Base-by-base conservation (phyloP, 2,329 filamentous ascomycete genomes). In the Nemania sp. region DNA sequence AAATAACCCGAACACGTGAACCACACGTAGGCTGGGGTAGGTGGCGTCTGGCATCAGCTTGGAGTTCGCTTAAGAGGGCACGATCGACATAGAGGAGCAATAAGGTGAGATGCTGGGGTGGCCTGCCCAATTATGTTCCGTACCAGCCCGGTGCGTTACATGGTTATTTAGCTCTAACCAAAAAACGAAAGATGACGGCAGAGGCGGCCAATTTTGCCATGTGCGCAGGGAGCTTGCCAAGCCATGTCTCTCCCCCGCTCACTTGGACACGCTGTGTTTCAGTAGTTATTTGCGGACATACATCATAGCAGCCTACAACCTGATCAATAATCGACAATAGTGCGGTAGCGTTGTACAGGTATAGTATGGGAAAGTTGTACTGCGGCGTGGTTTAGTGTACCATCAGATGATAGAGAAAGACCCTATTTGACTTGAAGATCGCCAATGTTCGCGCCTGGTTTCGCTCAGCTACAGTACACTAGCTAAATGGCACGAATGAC, bases 51-150 rank as follows among this genome's bases (percentile, higher is more conserved):
- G 29, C 32, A 60, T 61, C 65, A 56, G 55, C 60, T 62, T 56
- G 57, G 47, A 65, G n/a, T 58, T 68, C 66, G 66, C 65, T 68
- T 65, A 32, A 61, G 52, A 62, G 62, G 29, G 41, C 47, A 55
- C 58, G 67, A 69, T 69, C 67, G 67, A 60, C 56, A 57, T 24
- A 64, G 61, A 68, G 68, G 68, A 70, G 57, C 68, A 70, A 64
- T 70, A 70, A 70, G 68, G 68, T 70, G 61, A 64, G 58, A 53
- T 64, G 53, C 61, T 52, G 61, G 61, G 56, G 43, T 63, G 22
- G 29, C 22, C 20, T 43, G 22, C 54, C 67, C 67, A 69, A 67
- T 67, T 43, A 47, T 20, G 41, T 64, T n/a, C 22, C 27, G 56
- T 64, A 53, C 64, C 55, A 64, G 45, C n/a, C 29, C 26, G 38